Base-by-base conservation (phyloP, 2,329 filamentous ascomycete species). In the Sporothrix brunneoviolacea region DNA sequence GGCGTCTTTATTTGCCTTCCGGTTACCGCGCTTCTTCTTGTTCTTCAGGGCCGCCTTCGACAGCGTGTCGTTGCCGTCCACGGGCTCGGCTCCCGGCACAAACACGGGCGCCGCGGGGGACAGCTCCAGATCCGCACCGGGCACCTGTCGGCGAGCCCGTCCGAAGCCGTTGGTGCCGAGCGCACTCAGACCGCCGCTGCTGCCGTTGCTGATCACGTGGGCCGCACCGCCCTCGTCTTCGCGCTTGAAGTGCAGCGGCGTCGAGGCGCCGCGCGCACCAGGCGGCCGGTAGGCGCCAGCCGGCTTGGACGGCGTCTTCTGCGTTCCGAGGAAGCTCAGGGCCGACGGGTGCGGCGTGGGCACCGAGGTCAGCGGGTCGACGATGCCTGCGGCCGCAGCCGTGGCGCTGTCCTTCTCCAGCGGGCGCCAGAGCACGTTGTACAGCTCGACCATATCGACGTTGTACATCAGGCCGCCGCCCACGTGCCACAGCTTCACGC, bases 231-330 rank as follows among this genome's bases (percentile, higher is more conserved):
- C 93, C 70, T 98, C 89, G 58, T 98, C 93, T 68, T 98, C 93
- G 52, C 93, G 89, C 76, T 95, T 95, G 75, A 97, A 98, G 60
- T 93, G 88, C 55, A 97, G 75, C 9, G 93, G 93, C 1, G 93
- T 97, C 48, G 83, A 79, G 56, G 86, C 83, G 47, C 93, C 93
- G 59, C 93, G 86, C 24, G 93, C 93, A 58, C 93, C 93, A 3
- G 93, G 93, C 35, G 93, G 93, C 41, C 93, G 85, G 67, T 98
- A 98, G 3, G 93, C 93, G 58, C 93, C 93, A n/a, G 88, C 90
- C 39, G 93, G 90, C 74, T 98, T 98, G 54, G 89, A 93, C 4
- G 93, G 91, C 4, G 91, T 91, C 79, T 97, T 97, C 61, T 88
- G 83, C 4, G 86, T 91, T 57, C 83, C 86, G 47, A 96, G 76